Evolutionary conservation across 768 basidiomycete genomes (phyloP).

Genomic region (Podaxis pistillaris): DNA sequence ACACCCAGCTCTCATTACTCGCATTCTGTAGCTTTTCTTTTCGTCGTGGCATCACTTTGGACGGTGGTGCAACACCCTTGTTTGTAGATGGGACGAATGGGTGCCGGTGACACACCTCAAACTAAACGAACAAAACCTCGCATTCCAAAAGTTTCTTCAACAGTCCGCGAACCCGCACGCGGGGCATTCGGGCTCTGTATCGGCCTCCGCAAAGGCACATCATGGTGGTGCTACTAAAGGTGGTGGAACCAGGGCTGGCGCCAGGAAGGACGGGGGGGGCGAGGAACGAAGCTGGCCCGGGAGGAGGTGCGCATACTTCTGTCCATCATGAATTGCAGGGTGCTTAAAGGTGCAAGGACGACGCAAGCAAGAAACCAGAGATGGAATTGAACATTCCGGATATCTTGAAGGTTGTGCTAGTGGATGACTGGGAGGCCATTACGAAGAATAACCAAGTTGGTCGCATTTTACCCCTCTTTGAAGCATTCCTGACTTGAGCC

Average conservation of each 20-base stretch:
- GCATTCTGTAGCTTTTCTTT: not conserved
- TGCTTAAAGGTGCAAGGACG: constrained; percentile 52
- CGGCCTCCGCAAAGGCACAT: not conserved
- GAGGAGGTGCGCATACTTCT: constrained; percentile 57
- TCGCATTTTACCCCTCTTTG: not conserved
- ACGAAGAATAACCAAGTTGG: constrained; percentile 90
- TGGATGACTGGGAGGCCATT: constrained; percentile 97
- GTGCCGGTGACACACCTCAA: constrained; percentile 83
- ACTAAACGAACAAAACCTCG: constrained; percentile 76
- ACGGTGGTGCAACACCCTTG: not conserved
- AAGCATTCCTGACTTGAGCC: not conserved
- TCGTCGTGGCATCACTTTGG: not conserved
- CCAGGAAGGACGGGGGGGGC: constrained; percentile 59
- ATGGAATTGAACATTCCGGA: constrained; percentile 92
- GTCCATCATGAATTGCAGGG: not conserved
- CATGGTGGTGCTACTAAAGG: constrained; percentile 22
- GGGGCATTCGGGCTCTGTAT: constrained; percentile 1
- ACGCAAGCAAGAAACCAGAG: constrained; percentile 76
- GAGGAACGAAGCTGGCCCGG: constrained; percentile 68
- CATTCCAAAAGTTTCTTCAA: constrained; percentile 69
- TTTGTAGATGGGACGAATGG: constrained; percentile 93
- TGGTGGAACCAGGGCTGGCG: constrained; percentile 23
- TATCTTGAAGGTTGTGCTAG: constrained; percentile 80
- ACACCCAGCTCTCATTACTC: not conserved
- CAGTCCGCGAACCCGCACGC: not conserved